Base-by-base conservation (phyloP, 2,329 filamentous ascomycete species). In the Fusarium aywerte region DNA sequence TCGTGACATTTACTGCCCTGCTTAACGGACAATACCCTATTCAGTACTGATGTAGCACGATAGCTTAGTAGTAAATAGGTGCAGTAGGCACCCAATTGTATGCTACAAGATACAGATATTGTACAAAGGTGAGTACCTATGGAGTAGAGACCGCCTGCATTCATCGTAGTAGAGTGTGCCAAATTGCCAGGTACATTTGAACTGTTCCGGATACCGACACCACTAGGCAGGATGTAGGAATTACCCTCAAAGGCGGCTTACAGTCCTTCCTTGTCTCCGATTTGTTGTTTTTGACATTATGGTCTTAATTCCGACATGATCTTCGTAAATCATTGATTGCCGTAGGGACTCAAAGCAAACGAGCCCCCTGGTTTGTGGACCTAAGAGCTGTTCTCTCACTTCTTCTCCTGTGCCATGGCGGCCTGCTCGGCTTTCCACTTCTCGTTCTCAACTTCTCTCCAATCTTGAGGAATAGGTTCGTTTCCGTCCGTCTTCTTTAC, bases 401-500 rank as follows among this genome's bases (percentile, higher is more conserved):
- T 68, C 68, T 76, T 67, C 56, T 71, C 59, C 55, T 72, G 67
- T 54, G 71, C 67, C 67, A 52, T 44, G 5, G 72, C 69, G 56
- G 76, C 72, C 69, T 78, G 76, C 63, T 79, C 75, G 13, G 72
- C 65, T 49, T 74, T 68, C 73, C 84, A 88, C 75, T 85, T 85
- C 73, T 89, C 86, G 68, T 90, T 90, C 80, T 90, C 88, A 18
- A 85, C 71, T 71, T 90, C 87, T 65, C 88, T 81, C 88, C 88
- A 90, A 75, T 90, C 88, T 68, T 78, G 78, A 32, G 84, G 82
- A 53, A 82, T 83, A 54, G 84, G 84, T 75, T 91, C 90, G 77
- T 91, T 87, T 42, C 90, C 90, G 72, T 86, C 87, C 47, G 89
- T 89, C 78, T 86, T 84, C 78, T 87, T 88, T 65, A 87, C 87